Conservation (phyloP, 306 rosid genomes). For the Quercus engelmannii region DNA sequence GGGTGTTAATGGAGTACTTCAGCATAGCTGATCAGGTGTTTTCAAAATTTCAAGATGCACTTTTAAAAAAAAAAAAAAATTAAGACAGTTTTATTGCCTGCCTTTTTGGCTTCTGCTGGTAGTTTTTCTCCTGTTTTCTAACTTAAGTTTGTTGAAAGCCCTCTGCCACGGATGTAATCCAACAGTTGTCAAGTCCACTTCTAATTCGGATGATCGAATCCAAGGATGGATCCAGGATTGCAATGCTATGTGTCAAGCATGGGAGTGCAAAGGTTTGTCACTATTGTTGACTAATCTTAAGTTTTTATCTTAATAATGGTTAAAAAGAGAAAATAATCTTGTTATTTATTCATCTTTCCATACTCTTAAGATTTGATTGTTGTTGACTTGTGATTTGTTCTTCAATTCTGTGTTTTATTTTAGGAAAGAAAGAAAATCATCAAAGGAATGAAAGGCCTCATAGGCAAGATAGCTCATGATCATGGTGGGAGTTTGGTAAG, state of each 20-base stretch:
- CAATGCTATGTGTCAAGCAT: conserved; percentile 76
- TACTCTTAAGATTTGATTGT: conserved; percentile 13
- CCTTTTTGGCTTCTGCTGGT: not conserved
- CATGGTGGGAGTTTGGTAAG: conserved; percentile 82
- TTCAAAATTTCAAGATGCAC: not conserved
- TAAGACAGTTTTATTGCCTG: not conserved
- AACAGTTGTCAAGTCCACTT: conserved; percentile 74
- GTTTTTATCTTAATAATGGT: not conserved
- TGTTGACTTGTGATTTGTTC: conserved; percentile 6
- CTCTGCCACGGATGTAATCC: conserved; percentile 75
- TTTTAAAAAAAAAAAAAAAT: not conserved
- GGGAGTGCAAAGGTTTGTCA: conserved; percentile 82
- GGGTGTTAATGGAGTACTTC: conserved; percentile 71
- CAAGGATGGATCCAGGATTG: conserved; percentile 84
- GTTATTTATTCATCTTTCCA: not conserved
- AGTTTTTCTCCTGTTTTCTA: conserved; percentile 26
- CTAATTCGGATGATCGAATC: conserved; percentile 82
- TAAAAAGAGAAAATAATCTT: not conserved
- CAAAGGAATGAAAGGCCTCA: conserved; percentile 85
- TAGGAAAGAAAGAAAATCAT: conserved; percentile 94
- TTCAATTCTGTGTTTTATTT: conserved; percentile 22
- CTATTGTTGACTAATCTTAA: not conserved
- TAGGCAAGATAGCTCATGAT: conserved; percentile 66
- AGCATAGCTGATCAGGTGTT: conserved; percentile 80
- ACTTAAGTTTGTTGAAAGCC: conserved; percentile 52